Conservation (phyloP, 2,329 filamentous ascomycete genomes). For the Setomelanomma holmii region DNA sequence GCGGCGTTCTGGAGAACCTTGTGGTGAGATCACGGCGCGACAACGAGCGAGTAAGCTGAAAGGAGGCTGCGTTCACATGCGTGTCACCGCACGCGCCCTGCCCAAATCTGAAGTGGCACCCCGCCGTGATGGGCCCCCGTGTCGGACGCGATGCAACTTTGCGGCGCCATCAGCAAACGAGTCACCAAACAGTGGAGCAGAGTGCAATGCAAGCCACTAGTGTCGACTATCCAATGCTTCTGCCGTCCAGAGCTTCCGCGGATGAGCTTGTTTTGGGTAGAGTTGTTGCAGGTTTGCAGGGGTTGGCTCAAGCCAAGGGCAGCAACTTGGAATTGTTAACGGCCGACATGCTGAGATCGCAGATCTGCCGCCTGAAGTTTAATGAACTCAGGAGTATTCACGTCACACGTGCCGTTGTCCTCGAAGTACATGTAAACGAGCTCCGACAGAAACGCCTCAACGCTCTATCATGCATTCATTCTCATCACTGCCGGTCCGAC, state of each 20-base stretch:
- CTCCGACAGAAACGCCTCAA: neutral
- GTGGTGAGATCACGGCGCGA: constrained; percentile 17
- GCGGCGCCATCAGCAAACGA: constrained; percentile 23
- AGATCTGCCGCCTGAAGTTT: neutral
- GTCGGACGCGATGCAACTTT: constrained; percentile 19
- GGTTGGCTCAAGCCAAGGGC: neutral
- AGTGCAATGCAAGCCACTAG: constrained; percentile 22
- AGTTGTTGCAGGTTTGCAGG: neutral
- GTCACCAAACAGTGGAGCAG: constrained; percentile 13
- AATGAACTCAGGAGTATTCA: neutral
- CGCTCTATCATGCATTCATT: neutral
- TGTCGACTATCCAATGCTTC: constrained; percentile 6
- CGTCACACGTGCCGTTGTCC: neutral
- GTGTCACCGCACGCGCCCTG: constrained; percentile 16
- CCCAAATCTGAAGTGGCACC: constrained; percentile 15
- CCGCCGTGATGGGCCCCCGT: constrained; percentile 16
- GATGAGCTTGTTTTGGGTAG: neutral
- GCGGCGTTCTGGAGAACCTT: constrained; percentile 42
- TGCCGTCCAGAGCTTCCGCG: neutral
- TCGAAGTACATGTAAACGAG: neutral
- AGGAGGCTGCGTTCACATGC: constrained; percentile 28
- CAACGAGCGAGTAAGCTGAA: constrained; percentile 25
- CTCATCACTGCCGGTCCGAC: neutral
- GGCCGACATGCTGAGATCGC: neutral
- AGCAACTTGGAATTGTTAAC: neutral